A percentile compares a stretch with the other conserved stretches of the same genome.
These are phyloP conservation scores for Aspergillus quadricinctus DNA, from an alignment of 2,329 filamentous ascomycete genomes.

Conservation along the genomic window DNA sequence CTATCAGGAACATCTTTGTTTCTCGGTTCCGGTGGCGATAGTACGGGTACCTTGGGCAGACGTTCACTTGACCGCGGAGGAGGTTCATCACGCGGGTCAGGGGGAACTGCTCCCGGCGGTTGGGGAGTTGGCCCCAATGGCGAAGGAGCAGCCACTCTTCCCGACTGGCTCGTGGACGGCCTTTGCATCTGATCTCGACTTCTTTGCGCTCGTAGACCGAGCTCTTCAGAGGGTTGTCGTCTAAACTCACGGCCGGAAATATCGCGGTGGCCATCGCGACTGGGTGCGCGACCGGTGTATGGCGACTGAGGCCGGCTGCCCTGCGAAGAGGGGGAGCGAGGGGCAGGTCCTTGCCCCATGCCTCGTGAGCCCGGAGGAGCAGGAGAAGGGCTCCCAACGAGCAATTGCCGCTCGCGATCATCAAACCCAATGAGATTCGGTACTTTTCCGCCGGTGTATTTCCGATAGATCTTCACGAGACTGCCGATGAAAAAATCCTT, in stretches of 20 bases:
- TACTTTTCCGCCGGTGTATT: slow-evolving; percentile 83
- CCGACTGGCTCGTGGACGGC: slow-evolving; percentile 33
- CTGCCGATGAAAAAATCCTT: slow-evolving; percentile 99
- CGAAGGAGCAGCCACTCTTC: slow-evolving; percentile 31
- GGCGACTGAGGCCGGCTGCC: slow-evolving; percentile 26
- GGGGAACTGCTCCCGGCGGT: slow-evolving; percentile 18
- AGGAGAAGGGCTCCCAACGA: slow-evolving; percentile 53
- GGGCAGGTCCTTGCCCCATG: slow-evolving; percentile 20
- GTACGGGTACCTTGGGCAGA: slow-evolving; percentile 10
- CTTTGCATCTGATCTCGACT: slow-evolving; percentile 40
- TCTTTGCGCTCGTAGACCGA: slow-evolving; percentile 29
- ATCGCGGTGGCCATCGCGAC: slow-evolving; percentile 37
- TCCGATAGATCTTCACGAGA: slow-evolving; percentile 91
- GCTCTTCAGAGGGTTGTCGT: slow-evolving; percentile 34
- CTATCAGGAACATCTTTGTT: slow-evolving; percentile 18
- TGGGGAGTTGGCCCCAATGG: slow-evolving; percentile 24
- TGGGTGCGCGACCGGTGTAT: slow-evolving; percentile 29
- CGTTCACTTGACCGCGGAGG: slow-evolving; percentile 22
- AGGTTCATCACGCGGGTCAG: slow-evolving; percentile 20
- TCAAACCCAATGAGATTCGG: slow-evolving; percentile 83
- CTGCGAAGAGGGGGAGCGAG: slow-evolving; percentile 26
- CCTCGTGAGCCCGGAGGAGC: slow-evolving; percentile 22
- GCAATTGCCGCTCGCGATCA: slow-evolving; percentile 67
- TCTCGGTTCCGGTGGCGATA: slow-evolving; percentile 19
- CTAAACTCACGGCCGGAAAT: slow-evolving; percentile 23